Evolutionary conservation across 75 land plant genomes (phyloP).

Genomic region (Picea sitchensis): DNA sequence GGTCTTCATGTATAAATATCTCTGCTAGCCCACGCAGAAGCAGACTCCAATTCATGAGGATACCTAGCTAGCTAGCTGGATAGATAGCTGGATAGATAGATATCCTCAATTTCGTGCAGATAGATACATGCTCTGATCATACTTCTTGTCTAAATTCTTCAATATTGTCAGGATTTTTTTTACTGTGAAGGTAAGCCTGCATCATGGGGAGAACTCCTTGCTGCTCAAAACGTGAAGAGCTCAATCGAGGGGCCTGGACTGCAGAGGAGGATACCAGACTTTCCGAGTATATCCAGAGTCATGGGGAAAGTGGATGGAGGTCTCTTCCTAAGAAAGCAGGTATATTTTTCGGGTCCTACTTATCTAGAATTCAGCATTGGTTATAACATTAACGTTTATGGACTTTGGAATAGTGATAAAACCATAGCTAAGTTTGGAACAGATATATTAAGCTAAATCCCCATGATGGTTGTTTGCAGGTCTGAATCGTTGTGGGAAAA

Average conservation of each 20-base stretch:
- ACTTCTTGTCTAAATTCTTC: too few relatives aligned
- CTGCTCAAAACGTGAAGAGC: constrained; percentile 5
- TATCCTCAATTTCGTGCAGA: too few relatives aligned
- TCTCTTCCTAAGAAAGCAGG: constrained; percentile 41
- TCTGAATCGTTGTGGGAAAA: constrained; percentile 33
- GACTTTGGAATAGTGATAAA: background rate
- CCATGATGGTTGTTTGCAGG: constrained; percentile 12
- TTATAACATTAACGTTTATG: too few relatives aligned
- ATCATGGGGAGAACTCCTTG: constrained; percentile 14
- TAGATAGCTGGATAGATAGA: too few relatives aligned
- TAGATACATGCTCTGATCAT: too few relatives aligned
- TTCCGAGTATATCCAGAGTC: constrained; percentile 26
- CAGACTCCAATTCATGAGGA: background rate
- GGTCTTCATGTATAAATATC: background rate
- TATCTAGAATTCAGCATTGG: background rate
- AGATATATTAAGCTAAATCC: background rate
- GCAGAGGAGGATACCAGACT: constrained; percentile 38
- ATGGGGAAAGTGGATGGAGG: constrained; percentile 53
- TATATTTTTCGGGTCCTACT: background rate
- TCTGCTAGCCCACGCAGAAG: background rate
- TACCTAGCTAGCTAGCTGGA: too few relatives aligned
- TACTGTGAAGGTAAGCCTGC: background rate
- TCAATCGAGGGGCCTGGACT: constrained; percentile 49
- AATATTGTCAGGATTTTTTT: too few relatives aligned
- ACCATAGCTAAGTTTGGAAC: background rate